Base-by-base conservation (phyloP, 345 rosid species). In the Orychophragmus violaceus region DNA sequence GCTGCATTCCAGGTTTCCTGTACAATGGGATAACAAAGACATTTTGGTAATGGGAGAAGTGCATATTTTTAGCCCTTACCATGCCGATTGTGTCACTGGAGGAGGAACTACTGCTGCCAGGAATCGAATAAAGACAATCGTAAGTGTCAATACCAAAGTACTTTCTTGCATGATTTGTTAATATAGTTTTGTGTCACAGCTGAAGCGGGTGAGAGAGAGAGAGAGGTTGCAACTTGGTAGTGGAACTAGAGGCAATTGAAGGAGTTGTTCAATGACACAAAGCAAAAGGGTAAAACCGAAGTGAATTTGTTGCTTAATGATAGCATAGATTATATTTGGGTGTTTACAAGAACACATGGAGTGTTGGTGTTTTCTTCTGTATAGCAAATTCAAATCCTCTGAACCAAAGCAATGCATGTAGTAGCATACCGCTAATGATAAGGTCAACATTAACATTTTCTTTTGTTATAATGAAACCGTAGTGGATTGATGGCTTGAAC, bases 31-130 rank as follows among this genome's bases (percentile, higher is more conserved):
- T 49, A 85, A 87, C 74, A 89, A 83, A 44, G 80, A 46, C 65
- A 89, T 91, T 37, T 81, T 87, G 69, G 90, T 85, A 57, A 81
- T 85, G 87, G 75, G 79, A 63, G 90, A 85, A 74, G 98, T 91
- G 62, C 85, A 86, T 50, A 85, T 91, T 49, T 65, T 60, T 71
- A 87, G 89, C 75, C 98, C 98, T 18, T 91, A 91, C 83, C 71
- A 78, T 36, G 75, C 95, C 5, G 92, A 87, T 66, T 83, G 75
- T 74, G 93, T 92, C 64, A 63, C 39, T 44, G 98, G 96, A 74
- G 4, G 6, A 22, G 96, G 98, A 79, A 72, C 89, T 42, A 62
- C 83, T 67, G 68, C 81, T 53, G 89, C 86, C 78, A 82, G 83
- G 74, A 82, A 78, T 5, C 76, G 80, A 36, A 95, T 92, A 63